Evolutionary conservation across 148 eudicot genomes (phyloP).

Genomic region (Fagopyrum tataricum): DNA sequence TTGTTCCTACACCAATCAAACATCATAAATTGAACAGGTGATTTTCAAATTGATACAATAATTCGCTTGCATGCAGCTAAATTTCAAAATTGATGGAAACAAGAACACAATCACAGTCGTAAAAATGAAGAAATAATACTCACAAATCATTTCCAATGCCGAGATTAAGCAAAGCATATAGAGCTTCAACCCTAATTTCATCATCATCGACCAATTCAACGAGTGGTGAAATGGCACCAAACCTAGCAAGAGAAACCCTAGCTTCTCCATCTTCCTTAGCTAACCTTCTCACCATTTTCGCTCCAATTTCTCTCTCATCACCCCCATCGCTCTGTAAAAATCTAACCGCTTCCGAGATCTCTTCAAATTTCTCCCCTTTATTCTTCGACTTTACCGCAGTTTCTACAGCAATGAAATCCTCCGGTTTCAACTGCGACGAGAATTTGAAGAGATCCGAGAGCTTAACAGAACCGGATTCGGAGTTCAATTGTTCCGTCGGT

Average conservation of each 20-base stretch:
- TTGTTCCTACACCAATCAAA: conserved; percentile 50
- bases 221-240: conserved; percentile 87
- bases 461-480: conserved; percentile 1
- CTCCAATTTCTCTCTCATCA: conserved; percentile 42
- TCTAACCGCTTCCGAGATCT: conserved; percentile 47
- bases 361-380: conserved; percentile 34
- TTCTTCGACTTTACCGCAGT: conserved; percentile 18
- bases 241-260: conserved; percentile 48
- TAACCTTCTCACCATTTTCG: conserved; percentile 45
- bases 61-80: neutral
- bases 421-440: conserved; percentile 16
- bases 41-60: neutral
- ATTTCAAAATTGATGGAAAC: neutral
- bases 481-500: neutral
- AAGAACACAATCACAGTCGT: neutral
- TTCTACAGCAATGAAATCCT: conserved; percentile 10
- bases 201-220: conserved; percentile 41
- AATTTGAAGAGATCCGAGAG: conserved; percentile 53
- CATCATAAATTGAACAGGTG: neutral
- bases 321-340: conserved; percentile 29
- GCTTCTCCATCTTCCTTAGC: conserved; percentile 63
- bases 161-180: conserved; percentile 88
- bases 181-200: conserved; percentile 39
- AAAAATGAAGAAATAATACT: conserved; percentile 11
- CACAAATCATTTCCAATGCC: conserved; percentile 76